Evolutionary conservation across 768 basidiomycete species (phyloP), one percentile per base, ranked within the genome.

Genomic region (Gymnopilus junonius): DNA sequence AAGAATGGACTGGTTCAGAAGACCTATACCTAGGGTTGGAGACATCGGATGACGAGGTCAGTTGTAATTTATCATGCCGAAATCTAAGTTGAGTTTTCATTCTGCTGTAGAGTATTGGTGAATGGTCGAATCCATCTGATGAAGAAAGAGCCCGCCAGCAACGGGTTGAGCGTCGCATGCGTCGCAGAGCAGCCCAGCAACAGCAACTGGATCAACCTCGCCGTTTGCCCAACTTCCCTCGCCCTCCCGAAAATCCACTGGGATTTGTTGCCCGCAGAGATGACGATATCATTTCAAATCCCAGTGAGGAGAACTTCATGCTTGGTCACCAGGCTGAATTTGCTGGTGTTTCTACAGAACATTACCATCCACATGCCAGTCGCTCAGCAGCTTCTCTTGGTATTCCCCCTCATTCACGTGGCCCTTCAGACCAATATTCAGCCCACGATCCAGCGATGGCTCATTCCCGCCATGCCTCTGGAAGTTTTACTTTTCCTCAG

Each of bases 41-140:
- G 57, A 77, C 77, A 37, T 88, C 89, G 27, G 90, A 91, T 37
- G 88, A 91, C 67, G 88, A 91, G 80, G 92, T 92, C 67, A 57
- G 82, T 71, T 55, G 51, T 17, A 66, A 61, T 43, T 53, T 65
- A 57, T 59, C 29, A 64, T 54, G 8, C 55, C 48, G 58, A 50
- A 60, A 34, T 50, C 54, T 63, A 29, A 42, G 34, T 64, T 59
- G 31, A 15, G 59, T 57, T 29, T 27, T 46, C 43, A 20, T 50
- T n/a, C 42, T 63, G 4, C 1, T 59, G 67, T 79, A 92, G 88
- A 93, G 91, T 67, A 89, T 93, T 53, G 92, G 92, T 27, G 93
- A 95, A 77, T 95, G 86, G 85, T 95, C 93, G 23, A 95, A 95
- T 70, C 93, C 93, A 17, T 95, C 93, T 25, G 93, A 95, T 70